Conservation (phyloP, 495 filamentous ascomycete species). For the Parathielavia hyrcaniae region DNA sequence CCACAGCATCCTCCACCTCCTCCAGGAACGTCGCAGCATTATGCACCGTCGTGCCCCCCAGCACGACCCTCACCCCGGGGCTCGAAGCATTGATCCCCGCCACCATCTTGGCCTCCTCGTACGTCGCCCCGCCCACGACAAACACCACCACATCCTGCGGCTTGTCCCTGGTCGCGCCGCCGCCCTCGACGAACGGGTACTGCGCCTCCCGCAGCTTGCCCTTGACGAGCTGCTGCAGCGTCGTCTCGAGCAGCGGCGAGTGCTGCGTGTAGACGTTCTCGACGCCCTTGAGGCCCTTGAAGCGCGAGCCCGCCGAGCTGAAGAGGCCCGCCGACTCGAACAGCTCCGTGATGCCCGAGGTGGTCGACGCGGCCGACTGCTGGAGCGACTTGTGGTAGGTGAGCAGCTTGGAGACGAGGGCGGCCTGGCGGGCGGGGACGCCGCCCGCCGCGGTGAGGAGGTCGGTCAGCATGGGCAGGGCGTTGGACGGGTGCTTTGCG, state of each 20-base stretch:
- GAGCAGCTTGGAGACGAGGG: conserved; percentile 69
- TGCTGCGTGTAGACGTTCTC: conserved; percentile 99
- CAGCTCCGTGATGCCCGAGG: conserved; percentile 68
- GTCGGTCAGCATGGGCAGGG: conserved; percentile 75
- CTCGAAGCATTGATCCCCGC: conserved; percentile 86
- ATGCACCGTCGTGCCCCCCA: conserved; percentile 78
- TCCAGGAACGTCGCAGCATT: conserved; percentile 84
- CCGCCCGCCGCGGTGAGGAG: conserved; percentile 70
- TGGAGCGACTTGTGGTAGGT: conserved; percentile 80
- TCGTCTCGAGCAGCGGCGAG: conserved; percentile 78
- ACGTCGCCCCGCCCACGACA: conserved; percentile 86
- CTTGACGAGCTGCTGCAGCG: conserved; percentile 86
- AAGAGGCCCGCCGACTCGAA: conserved; percentile 92
- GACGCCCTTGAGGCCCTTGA: conserved; percentile 93
- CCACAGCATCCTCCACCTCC: conserved; percentile 73
- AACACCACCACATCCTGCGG: conserved; percentile 95
- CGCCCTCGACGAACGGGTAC: conserved; percentile 88
- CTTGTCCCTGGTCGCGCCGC: conserved; percentile 78
- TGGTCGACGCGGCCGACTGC: conserved; percentile 55
- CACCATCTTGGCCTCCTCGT: conserved; percentile 93
- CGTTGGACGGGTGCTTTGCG: conserved; percentile 72
- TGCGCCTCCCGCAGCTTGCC: conserved; percentile 75
- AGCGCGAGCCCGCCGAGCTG: conserved; percentile 76
- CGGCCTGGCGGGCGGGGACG: conserved; percentile 64
- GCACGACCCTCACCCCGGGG: conserved; percentile 79